Conservation (phyloP, 163 green algal species). For the Smithsoniella earleae region DNA sequence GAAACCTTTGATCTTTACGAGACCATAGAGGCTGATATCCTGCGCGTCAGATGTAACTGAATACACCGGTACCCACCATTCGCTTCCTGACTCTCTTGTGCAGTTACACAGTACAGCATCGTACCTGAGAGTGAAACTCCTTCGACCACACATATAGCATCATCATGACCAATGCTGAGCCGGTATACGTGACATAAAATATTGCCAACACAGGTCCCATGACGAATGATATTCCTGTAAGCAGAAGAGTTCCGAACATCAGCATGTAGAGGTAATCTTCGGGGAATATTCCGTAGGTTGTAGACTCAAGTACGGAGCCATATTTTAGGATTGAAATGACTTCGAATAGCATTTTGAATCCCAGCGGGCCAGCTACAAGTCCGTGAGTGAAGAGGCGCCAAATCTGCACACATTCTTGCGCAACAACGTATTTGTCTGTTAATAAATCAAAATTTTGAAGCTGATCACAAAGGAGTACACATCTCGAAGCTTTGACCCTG, state of each 20-base stretch:
- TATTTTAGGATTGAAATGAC: conserved; percentile 4
- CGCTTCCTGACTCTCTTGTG: not conserved
- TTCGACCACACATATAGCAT: conserved; percentile 27
- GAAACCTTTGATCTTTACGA: conserved; percentile 29
- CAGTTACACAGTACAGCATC: not conserved
- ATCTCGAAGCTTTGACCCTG: no score
- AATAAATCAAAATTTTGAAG: no score
- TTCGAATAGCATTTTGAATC: not conserved
- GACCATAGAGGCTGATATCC: conserved; percentile 19
- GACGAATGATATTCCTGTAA: not conserved
- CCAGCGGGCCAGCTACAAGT: not conserved
- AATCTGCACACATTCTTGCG: conserved; percentile 24
- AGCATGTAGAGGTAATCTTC: conserved; percentile 26
- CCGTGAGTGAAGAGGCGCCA: conserved; percentile 6
- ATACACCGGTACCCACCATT: not conserved
- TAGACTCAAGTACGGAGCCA: not conserved
- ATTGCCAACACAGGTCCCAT: not conserved
- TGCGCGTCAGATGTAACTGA: not conserved
- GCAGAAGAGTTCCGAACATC: not conserved
- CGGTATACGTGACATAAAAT: not conserved
- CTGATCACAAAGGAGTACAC: no score
- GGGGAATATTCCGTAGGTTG: not conserved
- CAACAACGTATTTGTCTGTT: no score
- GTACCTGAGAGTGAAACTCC: conserved; percentile 12
- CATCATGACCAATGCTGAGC: conserved; percentile 23